phyloP scores from a whole-genome alignment of 148 eudicot genomes.

The Rheum nobile region DNA sequence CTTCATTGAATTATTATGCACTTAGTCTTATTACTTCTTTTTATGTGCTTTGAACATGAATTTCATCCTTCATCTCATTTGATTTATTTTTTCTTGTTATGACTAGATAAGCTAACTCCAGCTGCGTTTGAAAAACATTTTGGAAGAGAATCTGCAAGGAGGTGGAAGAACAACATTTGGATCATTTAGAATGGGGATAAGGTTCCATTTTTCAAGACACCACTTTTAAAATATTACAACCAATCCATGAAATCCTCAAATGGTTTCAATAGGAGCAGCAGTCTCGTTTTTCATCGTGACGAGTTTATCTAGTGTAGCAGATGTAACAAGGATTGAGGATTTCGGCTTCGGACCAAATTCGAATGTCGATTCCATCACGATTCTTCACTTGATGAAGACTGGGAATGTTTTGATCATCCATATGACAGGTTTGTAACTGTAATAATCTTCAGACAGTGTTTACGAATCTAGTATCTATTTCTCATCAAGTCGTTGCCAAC shows the following conservation, averaged over 20 bases:
- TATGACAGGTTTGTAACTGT: constrained; percentile 36
- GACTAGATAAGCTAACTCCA: constrained; percentile 43
- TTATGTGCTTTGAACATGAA: not conserved
- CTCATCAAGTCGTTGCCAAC: not conserved
- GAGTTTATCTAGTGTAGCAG: constrained; percentile 50
- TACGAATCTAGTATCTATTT: not conserved
- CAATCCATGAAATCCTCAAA: constrained; percentile 28
- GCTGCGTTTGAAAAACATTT: constrained; percentile 80
- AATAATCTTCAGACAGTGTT: not conserved
- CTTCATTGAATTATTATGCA: not conserved
- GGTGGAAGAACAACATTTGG: constrained; percentile 65
- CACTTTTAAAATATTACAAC: constrained; percentile 46
- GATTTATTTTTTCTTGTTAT: not conserved
- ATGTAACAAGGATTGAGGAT: constrained; percentile 55
- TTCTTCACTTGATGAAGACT: constrained; percentile 32
- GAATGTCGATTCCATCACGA: constrained; percentile 63
- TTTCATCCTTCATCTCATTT: not conserved
- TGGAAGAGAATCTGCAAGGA: constrained; percentile 52
- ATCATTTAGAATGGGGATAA: constrained; percentile 54
- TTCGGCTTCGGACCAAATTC: constrained; percentile 49
- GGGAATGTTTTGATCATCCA: constrained; percentile 64
- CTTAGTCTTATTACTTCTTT: not conserved
- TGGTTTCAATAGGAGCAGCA: constrained; percentile 22
- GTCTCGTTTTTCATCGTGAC: constrained; percentile 51
- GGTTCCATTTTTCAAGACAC: constrained; percentile 55